These are phyloP conservation scores for Monosporascus sp. DNA, from an alignment of 2,329 filamentous ascomycete species.

Conservation along the genomic window DNA sequence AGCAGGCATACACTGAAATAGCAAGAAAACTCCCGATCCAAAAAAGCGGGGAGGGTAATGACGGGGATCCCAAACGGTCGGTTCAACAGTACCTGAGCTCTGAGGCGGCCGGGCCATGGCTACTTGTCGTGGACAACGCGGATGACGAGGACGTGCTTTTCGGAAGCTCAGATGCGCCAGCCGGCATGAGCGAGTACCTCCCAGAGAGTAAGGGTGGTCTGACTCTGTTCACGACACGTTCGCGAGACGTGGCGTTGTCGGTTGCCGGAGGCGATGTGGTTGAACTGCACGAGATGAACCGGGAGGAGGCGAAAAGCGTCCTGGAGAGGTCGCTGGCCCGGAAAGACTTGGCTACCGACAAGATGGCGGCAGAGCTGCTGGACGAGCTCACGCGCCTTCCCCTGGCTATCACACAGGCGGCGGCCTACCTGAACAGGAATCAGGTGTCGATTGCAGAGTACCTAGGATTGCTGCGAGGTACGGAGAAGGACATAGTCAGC, in stretches of 20 bases:
- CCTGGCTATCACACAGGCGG: slow-evolving; percentile 36
- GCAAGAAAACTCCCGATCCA: slow-evolving; percentile 26
- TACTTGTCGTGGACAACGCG: slow-evolving; percentile 38
- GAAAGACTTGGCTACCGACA: slow-evolving; percentile 10
- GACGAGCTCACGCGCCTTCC: slow-evolving; percentile 33
- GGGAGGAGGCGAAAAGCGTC: slow-evolving; percentile 18
- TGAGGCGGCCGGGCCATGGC: slow-evolving; percentile 27
- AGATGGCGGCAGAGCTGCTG: slow-evolving; percentile 18
- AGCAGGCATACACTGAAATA: slow-evolving; percentile 32
- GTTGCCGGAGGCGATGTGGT: slow-evolving; percentile 20
- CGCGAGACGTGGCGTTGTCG: slow-evolving; percentile 21
- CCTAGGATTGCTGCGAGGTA: slow-evolving; percentile 24
- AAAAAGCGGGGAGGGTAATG: slow-evolving; percentile 34
- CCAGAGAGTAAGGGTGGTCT: slow-evolving; percentile 26
- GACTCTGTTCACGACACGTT: slow-evolving; percentile 33
- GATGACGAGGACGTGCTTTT: slow-evolving; percentile 30
- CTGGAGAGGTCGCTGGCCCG: slow-evolving; percentile 20
- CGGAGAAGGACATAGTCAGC: slow-evolving; percentile 23
- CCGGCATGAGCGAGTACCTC: slow-evolving; percentile 25
- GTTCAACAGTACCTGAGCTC: slow-evolving; percentile 38
- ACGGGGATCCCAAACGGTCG: slow-evolving; percentile 54
- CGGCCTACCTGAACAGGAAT: slow-evolving; percentile 33
- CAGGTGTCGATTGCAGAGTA: slow-evolving; percentile 24
- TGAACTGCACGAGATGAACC: slow-evolving; percentile 24
- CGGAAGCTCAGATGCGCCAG: slow-evolving; percentile 2